A percentile compares a stretch with the other conserved stretches of the same genome.
phyloP scores from a whole-genome alignment of 805 yeast species.

The Kazachstania taianensis region DNA sequence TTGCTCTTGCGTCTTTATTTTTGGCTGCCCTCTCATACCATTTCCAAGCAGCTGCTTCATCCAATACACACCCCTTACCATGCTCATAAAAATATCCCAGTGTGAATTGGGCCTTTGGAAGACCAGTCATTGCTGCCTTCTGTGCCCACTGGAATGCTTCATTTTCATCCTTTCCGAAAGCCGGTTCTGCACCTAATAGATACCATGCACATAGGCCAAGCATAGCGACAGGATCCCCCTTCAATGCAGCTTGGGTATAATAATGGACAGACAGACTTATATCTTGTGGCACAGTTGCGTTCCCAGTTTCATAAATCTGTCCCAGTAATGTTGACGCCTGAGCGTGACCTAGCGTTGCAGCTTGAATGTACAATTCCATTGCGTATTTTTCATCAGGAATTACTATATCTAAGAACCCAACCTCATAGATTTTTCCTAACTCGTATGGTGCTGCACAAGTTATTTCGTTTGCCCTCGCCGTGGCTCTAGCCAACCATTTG shows the following conservation, averaged over 20 bases:
- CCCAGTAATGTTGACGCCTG: slow-evolving; percentile 77
- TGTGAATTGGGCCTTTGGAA: slow-evolving; percentile 76
- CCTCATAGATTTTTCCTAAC: slow-evolving; percentile 70
- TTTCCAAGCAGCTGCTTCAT: slow-evolving; percentile 45
- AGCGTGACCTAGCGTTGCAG: slow-evolving; percentile 79
- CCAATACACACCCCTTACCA: slow-evolving; percentile 74
- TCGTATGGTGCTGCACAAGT: slow-evolving; percentile 94
- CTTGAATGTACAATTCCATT: slow-evolving; percentile 72
- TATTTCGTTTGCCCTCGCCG: slow-evolving; percentile 70
- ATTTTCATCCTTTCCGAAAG: slow-evolving; percentile 59
- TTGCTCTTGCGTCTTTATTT: slow-evolving; percentile 44
- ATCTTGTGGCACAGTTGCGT: slow-evolving; percentile 59
- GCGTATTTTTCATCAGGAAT: slow-evolving; percentile 80
- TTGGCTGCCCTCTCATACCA: slow-evolving; percentile 76
- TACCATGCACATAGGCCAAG: slow-evolving; percentile 96
- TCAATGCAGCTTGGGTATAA: slow-evolving; percentile 80
- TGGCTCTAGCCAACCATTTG: slow-evolving; percentile 85
- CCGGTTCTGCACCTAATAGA: slow-evolving; percentile 81
- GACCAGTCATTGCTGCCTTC: slow-evolving; percentile 67
- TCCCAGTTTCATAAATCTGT: slow-evolving; percentile 70
- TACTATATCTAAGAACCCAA: slow-evolving; percentile 79
- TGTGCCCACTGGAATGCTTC: slow-evolving; percentile 95
- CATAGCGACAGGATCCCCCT: slow-evolving; percentile 86
- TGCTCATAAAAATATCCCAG: slow-evolving; percentile 74
- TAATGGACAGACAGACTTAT: slow-evolving; percentile 81